Evolutionary conservation across 2,329 filamentous ascomycete genomes (phyloP).

Genomic region (Ilyonectria destructans): DNA sequence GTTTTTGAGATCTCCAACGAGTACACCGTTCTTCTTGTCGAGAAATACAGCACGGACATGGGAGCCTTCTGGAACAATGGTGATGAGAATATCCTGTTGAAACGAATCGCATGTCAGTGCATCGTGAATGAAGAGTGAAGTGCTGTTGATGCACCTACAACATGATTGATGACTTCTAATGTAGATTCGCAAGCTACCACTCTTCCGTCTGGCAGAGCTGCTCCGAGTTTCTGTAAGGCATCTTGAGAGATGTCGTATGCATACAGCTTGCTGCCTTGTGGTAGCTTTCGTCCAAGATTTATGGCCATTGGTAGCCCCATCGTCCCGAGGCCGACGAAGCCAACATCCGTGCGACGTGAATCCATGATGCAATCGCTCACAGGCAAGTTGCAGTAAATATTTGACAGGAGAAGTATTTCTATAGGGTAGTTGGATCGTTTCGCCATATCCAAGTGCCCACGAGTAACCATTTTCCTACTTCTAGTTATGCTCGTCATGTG

Average conservation of each 20-base stretch:
- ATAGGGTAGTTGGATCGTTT: no score
- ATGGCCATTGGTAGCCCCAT: slow-evolving; percentile 30
- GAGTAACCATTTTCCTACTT: no score
- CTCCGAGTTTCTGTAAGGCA: neutral
- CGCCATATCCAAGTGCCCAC: no score
- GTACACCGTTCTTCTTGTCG: slow-evolving; percentile 9
- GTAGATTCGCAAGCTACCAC: neutral
- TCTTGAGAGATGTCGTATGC: slow-evolving; percentile 18
- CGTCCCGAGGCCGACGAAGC: slow-evolving; percentile 28
- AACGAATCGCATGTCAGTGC: no score
- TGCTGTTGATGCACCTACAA: neutral
- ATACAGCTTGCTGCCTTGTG: neutral
- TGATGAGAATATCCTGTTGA: slow-evolving; percentile 25
- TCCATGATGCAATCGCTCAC: neutral
- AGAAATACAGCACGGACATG: slow-evolving; percentile 26
- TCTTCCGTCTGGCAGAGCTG: neutral
- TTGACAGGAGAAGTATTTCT: neutral
- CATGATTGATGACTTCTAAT: slow-evolving; percentile 3
- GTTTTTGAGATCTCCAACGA: neutral
- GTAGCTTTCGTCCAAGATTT: slow-evolving; percentile 14
- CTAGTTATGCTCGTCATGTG: neutral
- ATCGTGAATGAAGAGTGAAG: neutral
- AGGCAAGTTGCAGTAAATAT: neutral
- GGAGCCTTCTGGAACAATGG: slow-evolving; percentile 29
- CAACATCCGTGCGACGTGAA: neutral